Evolutionary conservation across 108 stramenopile species (phyloP), one percentile per base, ranked within the genome.

Genomic region (Epithemia pelagica): DNA sequence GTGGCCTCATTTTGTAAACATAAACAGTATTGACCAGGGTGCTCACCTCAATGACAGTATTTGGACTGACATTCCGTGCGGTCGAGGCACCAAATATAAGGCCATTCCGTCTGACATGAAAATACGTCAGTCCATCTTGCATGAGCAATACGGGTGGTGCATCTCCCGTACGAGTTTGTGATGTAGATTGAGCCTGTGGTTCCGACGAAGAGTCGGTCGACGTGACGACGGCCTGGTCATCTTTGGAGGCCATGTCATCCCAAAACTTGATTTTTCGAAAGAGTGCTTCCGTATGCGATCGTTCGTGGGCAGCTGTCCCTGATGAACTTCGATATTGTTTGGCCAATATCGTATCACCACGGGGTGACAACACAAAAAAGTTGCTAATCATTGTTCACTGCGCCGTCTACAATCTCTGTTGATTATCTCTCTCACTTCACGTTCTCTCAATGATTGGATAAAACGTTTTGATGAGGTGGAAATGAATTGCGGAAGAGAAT

Each of bases 311-410:
- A 46, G 37, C 37, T 46, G 37, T 15, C 37, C 37, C 37, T 46
- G 37, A 46, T 10, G 37, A 46, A 23, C 83, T 80, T 1, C 96
- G 86, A 67, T 95, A 95, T 30, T 86, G 82, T 79, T 96, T 96
- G 65, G 92, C 89, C 61, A 99, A 96, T 70, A 99, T 97, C 10
- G 98, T 98, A 85, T 99, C 99, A 52, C 99, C 99, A 19, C 99
- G 81, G 25, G 99, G 98, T 55, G 94, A 95, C 58, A 99, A 71
- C 23, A 99, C 91, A 72, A 98, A 99, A 77, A 99, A 98, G 68
- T 97, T 95, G 61, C 81, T 77, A 57, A 92, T 89, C 91, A 92
- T 92, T 32, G 15, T 31, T 27, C n/a, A n/a, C n/a, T n/a, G n/a
- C n/a, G n/a, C n/a, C n/a, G n/a, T n/a, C n/a, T n/a, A n/a, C 19